Evolutionary conservation across 768 basidiomycete genomes (phyloP), one percentile per base, ranked within the genome.

Genomic region (Suillus luteus): DNA sequence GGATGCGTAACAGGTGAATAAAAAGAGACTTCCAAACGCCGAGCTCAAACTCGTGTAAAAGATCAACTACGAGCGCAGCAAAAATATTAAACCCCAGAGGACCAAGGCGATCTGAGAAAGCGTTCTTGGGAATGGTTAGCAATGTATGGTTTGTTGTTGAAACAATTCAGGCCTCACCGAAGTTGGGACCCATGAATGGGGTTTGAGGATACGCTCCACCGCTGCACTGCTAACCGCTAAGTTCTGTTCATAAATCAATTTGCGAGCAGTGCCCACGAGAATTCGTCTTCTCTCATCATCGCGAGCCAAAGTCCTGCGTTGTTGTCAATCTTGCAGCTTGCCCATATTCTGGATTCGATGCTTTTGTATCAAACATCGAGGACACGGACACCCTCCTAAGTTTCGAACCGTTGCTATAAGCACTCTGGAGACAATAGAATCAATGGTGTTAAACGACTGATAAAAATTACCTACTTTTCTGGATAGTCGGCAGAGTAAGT

Each of bases 401-500:
- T 77, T 70, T 7, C 65, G 65, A 11, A 78, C 67, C 0, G 68
- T 71, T 5, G 73, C 73, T 0, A 78, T 9, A 0, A 78, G 60
- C 0, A 74, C 68, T 59, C 73, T 73, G 55, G n/a, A 60, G 5
- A 14, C 33, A 33, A 33, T 33, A 33, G 33, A 5, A 22, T 27
- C 7, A 10, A 35, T 27, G 27, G 9, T 17, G 46, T 38, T 19
- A 22, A 12, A 24, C 54, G 6, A 33, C 27, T 27, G 27, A 27
- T 27, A 27, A 3, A 27, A 27, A 27, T 27, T 2, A 59, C 68
- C 5, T 51, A 78, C 78, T 80, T 80, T 37, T 80, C 76, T 0
- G 77, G 77, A 49, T 79, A 79, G 55, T 79, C 74, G 0, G 75
- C 75, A 6, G 74, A 72, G 49, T 78, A 78, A 1, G 76, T 76